Evolutionary conservation across 2,329 filamentous ascomycete genomes (phyloP).

Genomic region (Endoconidiophora laricicola): DNA sequence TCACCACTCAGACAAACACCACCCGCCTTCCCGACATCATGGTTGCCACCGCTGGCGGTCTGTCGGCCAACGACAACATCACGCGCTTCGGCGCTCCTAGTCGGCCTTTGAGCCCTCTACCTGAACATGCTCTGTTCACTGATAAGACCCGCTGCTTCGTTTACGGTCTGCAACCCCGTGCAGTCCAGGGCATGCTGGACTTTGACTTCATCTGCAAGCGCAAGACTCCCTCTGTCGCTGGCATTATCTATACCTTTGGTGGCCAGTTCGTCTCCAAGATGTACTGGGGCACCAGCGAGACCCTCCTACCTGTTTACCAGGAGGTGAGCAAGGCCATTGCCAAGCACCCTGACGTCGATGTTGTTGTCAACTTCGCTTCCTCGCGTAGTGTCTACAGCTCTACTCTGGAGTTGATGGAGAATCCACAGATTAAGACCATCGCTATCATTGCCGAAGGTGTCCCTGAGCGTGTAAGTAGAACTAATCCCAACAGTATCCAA

Average conservation of each 20-base stretch:
- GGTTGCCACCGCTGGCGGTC: conserved; percentile 29
- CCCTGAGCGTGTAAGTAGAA: conserved; percentile 67
- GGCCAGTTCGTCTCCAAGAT: conserved; percentile 99
- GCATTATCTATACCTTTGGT: conserved; percentile 99
- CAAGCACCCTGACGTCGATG: conserved; percentile 95
- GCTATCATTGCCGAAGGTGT: conserved; percentile 99
- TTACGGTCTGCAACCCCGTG: conserved; percentile 94
- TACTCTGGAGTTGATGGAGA: conserved; percentile 96
- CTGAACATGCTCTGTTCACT: conserved; percentile 87
- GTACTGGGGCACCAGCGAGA: conserved; percentile 99
- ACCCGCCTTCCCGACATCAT: conserved; percentile 5
- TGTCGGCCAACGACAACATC: conserved; percentile 96
- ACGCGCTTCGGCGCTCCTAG: conserved; percentile 87
- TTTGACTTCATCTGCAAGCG: conserved; percentile 99
- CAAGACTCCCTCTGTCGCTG: conserved; percentile 84
- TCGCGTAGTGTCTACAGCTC: conserved; percentile 97
- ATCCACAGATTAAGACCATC: conserved; percentile 93
- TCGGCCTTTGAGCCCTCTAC: conserved; percentile 75
- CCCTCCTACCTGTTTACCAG: conserved; percentile 95
- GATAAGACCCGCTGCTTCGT: conserved; percentile 99
- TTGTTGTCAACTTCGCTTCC: conserved; percentile 98
- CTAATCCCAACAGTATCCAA: neutral
- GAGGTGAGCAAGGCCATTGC: conserved; percentile 76
- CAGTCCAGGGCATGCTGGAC: conserved; percentile 87
- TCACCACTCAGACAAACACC: neutral